These are phyloP conservation scores for Glycine tomentella DNA, from an alignment of 306 rosid genomes.

Conservation along the genomic window DNA sequence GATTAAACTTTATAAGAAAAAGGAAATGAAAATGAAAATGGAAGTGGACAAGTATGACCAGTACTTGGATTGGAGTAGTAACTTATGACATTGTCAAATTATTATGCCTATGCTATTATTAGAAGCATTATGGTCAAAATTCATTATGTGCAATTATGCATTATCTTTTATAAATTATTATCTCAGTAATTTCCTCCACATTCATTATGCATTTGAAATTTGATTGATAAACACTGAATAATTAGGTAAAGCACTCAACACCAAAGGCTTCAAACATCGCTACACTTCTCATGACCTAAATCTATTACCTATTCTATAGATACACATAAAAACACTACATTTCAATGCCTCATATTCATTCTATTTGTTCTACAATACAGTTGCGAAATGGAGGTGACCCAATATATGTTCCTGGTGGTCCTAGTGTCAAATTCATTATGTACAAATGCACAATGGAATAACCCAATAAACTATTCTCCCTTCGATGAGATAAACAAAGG, in stretches of 20 bases:
- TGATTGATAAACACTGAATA: not conserved
- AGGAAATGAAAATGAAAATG: constrained; percentile 4
- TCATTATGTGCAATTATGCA: not conserved
- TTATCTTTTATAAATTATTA: not conserved
- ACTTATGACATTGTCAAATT: not conserved
- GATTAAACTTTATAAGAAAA: not conserved
- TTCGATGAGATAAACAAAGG: not conserved
- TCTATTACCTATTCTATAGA: no score
- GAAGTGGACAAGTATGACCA: not conserved
- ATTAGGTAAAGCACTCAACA: no score
- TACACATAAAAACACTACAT: no score
- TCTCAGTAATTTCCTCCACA: constrained; percentile 8
- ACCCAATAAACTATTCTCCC: constrained; percentile 18
- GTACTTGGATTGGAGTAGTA: not conserved
- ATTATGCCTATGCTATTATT: not conserved
- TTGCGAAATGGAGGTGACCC: no score
- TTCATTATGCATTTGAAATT: not conserved
- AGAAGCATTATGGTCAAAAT: not conserved
- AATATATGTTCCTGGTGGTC: not conserved
- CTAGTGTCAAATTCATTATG: not conserved
- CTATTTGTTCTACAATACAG: no score
- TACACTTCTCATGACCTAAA: no score
- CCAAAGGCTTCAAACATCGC: no score
- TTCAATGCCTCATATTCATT: no score
- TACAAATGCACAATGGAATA: constrained; percentile 41